A percentile compares a stretch with the other conserved stretches of the same genome.
Evolutionary conservation across 192 early-diverging fungal species (phyloP).

Genomic region (Coemansia sp.): DNA sequence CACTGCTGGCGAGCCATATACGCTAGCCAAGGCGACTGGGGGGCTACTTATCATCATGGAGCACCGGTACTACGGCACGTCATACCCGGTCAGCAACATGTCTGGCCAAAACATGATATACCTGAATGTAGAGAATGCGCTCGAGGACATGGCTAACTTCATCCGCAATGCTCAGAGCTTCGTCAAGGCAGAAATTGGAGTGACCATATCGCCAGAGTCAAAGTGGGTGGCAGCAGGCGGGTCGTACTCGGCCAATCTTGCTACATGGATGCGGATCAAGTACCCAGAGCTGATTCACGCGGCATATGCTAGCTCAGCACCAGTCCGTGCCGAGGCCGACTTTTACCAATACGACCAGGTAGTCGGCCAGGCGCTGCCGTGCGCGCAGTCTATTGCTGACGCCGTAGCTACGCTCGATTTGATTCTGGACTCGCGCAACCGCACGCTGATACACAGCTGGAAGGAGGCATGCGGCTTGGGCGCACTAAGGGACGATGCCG

Average conservation of each 20-base stretch:
- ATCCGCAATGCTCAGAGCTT: conserved; percentile 39
- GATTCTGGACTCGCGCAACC: conserved; percentile 45
- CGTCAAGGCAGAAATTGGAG: conserved; percentile 20
- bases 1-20: conserved; percentile 44
- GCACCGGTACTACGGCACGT: conserved; percentile 70
- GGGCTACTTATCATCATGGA: conserved; percentile 66
- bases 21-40: conserved; percentile 60
- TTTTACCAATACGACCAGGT: conserved; percentile 70
- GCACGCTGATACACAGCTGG: conserved; percentile 35
- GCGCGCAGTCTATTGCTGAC: conserved; percentile 38
- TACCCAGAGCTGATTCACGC: conserved; percentile 73
- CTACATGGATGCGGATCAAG: conserved; percentile 72
- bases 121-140: conserved; percentile 53
- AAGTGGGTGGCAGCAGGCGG: conserved; percentile 78
- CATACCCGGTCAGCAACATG: conserved; percentile 60
- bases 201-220: conserved; percentile 41
- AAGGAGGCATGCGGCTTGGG: conserved; percentile 49
- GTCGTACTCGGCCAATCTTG: conserved; percentile 76
- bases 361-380: conserved; percentile 52
- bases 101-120: conserved; percentile 49
- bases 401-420: conserved; percentile 54
- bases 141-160: conserved; percentile 57
- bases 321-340: conserved; percentile 63
- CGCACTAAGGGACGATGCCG: conserved; percentile 31
- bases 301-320: conserved; percentile 77